phyloP scores from a whole-genome alignment of 768 basidiomycete species.

The Amanita polypyramis region DNA sequence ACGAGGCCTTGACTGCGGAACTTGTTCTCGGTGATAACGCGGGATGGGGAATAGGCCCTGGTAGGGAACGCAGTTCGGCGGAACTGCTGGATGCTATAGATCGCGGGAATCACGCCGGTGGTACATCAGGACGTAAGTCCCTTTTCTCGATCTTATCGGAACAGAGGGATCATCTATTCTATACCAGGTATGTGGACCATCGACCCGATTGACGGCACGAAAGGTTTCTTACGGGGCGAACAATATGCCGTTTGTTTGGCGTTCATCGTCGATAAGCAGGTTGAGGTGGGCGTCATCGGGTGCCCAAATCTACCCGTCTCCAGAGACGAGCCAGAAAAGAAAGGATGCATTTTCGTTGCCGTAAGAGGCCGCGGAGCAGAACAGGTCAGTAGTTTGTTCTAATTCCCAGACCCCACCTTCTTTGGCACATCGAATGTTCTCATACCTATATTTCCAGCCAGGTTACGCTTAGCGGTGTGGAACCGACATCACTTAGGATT shows the following conservation, averaged over 20 bases:
- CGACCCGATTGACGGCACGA: conserved; percentile 89
- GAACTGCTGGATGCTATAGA: conserved; percentile 84
- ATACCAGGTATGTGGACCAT: conserved; percentile 72
- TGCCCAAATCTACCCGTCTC: conserved; percentile 83
- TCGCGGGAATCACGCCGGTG: conserved; percentile 66
- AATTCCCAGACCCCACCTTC: neutral
- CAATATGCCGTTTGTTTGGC: conserved; percentile 92
- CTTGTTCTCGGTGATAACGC: conserved; percentile 45
- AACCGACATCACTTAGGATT: conserved; percentile 43
- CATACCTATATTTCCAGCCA: conserved; percentile 16
- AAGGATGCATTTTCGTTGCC: conserved; percentile 79
- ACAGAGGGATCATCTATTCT: too few relatives aligned
- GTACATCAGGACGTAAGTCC: conserved; percentile 57
- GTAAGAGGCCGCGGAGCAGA: conserved; percentile 80
- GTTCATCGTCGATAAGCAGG: conserved; percentile 66
- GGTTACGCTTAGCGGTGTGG: conserved; percentile 41
- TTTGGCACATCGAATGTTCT: neutral
- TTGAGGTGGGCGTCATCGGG: conserved; percentile 79
- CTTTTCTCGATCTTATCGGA: conserved; percentile 2
- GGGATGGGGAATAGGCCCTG: conserved; percentile 67
- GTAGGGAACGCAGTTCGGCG: conserved; percentile 35
- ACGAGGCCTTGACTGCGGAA: conserved; percentile 56
- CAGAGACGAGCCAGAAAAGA: conserved; percentile 38
- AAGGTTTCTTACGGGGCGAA: conserved; percentile 85
- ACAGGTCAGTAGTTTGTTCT: conserved; percentile 33